These are phyloP conservation scores for Rugosomyces carneus DNA, from an alignment of 1,284 basidiomycete genomes.

Conservation along the genomic window DNA sequence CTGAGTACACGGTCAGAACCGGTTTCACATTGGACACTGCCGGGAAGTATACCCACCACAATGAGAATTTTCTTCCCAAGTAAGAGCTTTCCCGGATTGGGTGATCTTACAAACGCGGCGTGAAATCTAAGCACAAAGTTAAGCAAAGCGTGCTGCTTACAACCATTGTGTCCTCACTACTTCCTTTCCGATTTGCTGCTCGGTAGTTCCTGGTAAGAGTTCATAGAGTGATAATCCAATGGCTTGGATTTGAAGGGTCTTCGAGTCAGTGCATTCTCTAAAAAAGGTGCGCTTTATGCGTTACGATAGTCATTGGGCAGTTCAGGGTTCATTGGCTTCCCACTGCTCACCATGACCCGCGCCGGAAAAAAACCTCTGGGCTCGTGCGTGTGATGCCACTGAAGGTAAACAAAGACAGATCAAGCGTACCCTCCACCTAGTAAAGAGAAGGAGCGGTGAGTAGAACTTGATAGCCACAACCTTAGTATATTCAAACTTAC, in stretches of 20 bases:
- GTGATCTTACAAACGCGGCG: conserved; percentile 41
- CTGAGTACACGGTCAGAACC: conserved; percentile 31
- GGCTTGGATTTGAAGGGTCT: conserved; percentile 85
- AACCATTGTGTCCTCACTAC: conserved; percentile 91
- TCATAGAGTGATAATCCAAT: conserved; percentile 94
- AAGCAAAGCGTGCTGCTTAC: conserved; percentile 43
- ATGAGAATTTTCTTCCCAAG: conserved; percentile 79
- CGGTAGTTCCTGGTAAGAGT: conserved; percentile 68
- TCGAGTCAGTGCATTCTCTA: conserved; percentile 65
- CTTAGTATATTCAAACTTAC: conserved; percentile 33
- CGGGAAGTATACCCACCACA: conserved; percentile 48
- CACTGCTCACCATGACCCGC: conserved; percentile 67
- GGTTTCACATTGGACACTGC: neutral
- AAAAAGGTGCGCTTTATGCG: conserved; percentile 72
- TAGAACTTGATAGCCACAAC: conserved; percentile 10
- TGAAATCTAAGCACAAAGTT: neutral
- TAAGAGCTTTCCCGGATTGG: conserved; percentile 59
- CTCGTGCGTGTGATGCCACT: neutral
- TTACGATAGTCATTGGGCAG: conserved; percentile 7
- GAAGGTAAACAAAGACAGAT: neutral
- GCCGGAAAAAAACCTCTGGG: conserved; percentile 90
- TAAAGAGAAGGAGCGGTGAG: conserved; percentile 10
- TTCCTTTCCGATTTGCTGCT: conserved; percentile 76
- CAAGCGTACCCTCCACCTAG: conserved; percentile 71
- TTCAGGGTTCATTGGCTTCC: neutral